Percentiles rank a stretch among this genome's conserved stretches.
phyloP scores from a whole-genome alignment of 2,329 filamentous ascomycete genomes.

The Intubia oerlemansii region DNA sequence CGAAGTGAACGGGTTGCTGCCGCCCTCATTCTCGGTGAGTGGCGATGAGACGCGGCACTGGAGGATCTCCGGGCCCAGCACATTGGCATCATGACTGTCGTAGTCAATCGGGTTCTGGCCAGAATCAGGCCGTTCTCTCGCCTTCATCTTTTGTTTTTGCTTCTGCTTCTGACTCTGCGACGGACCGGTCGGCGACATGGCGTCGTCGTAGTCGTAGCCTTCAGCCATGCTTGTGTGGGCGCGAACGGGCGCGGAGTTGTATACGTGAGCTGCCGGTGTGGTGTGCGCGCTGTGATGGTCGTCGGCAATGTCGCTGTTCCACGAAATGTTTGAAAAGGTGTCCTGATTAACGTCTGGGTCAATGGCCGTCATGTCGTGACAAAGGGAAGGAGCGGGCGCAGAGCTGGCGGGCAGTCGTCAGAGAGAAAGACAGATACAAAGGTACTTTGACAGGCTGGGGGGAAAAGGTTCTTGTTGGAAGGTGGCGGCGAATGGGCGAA shows the following conservation, averaged over 20 bases:
- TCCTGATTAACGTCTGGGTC: too few species aligned
- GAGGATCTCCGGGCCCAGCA: constrained; percentile 50
- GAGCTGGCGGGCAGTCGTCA: too few species aligned
- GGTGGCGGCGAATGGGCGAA: too few species aligned
- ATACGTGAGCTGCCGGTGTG: constrained; percentile 7
- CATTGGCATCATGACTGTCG: constrained; percentile 31
- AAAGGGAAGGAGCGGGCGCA: too few species aligned
- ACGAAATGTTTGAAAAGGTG: constrained; percentile 66
- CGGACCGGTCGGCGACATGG: constrained; percentile 3
- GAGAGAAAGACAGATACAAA: too few species aligned
- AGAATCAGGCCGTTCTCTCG: too few species aligned
- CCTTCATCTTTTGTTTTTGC: constrained; percentile 15
- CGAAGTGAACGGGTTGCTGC: constrained; percentile 90
- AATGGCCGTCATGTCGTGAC: constrained; percentile 23
- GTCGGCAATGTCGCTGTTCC: constrained; percentile 38
- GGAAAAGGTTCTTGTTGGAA: too few species aligned
- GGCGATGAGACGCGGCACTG: constrained; percentile 69
- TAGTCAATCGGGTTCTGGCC: constrained; percentile 22
- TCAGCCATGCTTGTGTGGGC: constrained; percentile 2
- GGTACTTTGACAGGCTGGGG: too few species aligned
- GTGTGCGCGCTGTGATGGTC: constrained; percentile 20
- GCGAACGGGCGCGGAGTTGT: constrained; percentile 17
- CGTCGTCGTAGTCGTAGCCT: constrained; percentile 3
- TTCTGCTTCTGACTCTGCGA: constrained; percentile 9
- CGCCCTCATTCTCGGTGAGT: constrained; percentile 88